A percentile compares a stretch with the other conserved stretches of the same genome.
phyloP scores from a whole-genome alignment of 371 early-diverging fungal genomes.

The Cladochytrium tenue region DNA sequence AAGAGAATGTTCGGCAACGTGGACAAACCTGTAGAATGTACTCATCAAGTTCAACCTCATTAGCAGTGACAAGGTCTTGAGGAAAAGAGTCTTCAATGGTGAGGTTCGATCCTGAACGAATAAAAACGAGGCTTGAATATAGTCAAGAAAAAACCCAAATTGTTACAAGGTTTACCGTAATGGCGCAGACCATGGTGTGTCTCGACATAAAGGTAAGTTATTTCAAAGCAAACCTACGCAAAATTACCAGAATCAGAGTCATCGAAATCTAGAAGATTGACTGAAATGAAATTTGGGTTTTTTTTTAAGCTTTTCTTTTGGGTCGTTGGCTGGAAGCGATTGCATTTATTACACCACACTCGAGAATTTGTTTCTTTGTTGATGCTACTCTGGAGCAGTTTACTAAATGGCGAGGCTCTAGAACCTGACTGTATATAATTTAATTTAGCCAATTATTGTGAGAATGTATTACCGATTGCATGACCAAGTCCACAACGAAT shows the following conservation, averaged over 20 bases:
- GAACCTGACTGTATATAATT: no score
- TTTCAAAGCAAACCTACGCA: background rate
- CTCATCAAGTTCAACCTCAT: no score
- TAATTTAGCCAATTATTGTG: no score
- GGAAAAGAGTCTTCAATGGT: background rate
- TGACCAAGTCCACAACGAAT: slow-evolving; percentile 85
- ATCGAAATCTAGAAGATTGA: background rate
- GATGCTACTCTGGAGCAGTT: slow-evolving; percentile 67
- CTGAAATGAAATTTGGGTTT: background rate
- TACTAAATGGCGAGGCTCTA: slow-evolving; percentile 27
- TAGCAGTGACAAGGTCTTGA: no score
- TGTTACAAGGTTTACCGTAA: background rate
- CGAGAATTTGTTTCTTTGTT: slow-evolving; percentile 71
- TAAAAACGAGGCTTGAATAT: background rate
- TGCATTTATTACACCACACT: slow-evolving; percentile 79
- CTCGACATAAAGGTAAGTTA: background rate
- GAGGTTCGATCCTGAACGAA: background rate
- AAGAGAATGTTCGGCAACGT: background rate
- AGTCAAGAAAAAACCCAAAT: no score
- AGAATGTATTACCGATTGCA: no score
- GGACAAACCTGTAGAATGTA: no score
- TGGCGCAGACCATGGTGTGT: slow-evolving; percentile 16
- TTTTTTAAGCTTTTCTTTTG: background rate
- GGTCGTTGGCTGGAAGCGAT: slow-evolving; percentile 47
- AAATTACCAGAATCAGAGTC: background rate